Evolutionary conservation across 371 early-diverging fungal genomes (phyloP).

Genomic region (Rhizopus microsporus): DNA sequence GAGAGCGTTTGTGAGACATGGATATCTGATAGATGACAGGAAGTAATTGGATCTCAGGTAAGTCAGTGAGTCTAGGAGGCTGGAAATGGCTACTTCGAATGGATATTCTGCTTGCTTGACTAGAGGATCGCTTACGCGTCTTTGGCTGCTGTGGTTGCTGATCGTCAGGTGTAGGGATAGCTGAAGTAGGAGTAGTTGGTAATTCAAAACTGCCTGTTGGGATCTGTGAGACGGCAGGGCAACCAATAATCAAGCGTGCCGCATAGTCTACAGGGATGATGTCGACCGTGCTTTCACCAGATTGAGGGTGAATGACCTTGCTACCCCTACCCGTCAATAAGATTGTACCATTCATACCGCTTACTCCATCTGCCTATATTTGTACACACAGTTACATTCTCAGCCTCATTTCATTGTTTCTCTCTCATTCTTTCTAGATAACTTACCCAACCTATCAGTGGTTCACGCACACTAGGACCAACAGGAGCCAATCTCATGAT

Average conservation of each 20-base stretch:
- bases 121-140: conserved; percentile 17
- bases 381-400: not conserved
- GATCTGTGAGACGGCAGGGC: conserved; percentile 30
- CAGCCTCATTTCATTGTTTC: not conserved
- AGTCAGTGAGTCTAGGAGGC: not conserved
- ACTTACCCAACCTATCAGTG: conserved; percentile 66
- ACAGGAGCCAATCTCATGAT: conserved; percentile 59
- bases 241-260: conserved; percentile 46
- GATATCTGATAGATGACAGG: conserved; percentile 46
- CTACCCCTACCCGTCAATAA: conserved; percentile 43
- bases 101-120: conserved; percentile 20
- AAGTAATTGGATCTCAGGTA: conserved; percentile 16
- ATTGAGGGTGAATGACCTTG: conserved; percentile 35
- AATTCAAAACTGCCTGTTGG: conserved; percentile 14
- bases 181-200: not conserved
- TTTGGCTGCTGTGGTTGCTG: not conserved
- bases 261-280: conserved; percentile 59
- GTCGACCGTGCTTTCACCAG: conserved; percentile 46
- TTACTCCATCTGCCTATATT: conserved; percentile 57
- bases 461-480: conserved; percentile 54
- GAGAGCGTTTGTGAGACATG: conserved; percentile 25
- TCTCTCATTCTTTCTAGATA: not conserved
- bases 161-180: not conserved
- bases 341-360: conserved; percentile 52
- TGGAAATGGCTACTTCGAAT: conserved; percentile 10